A percentile compares a stretch with the other conserved stretches of the same genome.
These are phyloP conservation scores for Kazachstania taianensis DNA, from an alignment of 805 yeast genomes.

Conservation along the genomic window DNA sequence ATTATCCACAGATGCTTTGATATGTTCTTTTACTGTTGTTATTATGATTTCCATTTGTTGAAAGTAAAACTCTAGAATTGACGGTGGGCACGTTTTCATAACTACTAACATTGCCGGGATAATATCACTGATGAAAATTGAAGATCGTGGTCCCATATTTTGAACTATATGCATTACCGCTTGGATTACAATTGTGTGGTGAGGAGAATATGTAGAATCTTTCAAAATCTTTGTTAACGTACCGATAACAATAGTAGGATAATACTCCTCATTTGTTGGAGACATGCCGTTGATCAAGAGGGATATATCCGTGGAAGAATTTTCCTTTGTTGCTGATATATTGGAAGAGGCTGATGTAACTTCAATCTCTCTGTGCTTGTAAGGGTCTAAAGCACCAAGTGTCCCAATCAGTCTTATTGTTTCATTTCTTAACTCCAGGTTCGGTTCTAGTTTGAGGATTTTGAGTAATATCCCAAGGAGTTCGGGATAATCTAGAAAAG, in stretches of 20 bases:
- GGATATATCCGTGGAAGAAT: conserved; percentile 85
- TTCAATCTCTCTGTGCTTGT: conserved; percentile 86
- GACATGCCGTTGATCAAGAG: conserved; percentile 88
- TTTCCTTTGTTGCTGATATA: conserved; percentile 57
- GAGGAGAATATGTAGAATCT: conserved; percentile 75
- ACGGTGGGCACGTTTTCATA: conserved; percentile 70
- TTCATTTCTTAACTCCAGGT: conserved; percentile 69
- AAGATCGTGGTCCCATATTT: conserved; percentile 79
- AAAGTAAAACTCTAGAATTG: conserved; percentile 78
- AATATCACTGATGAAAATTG: conserved; percentile 77
- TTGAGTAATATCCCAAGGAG: conserved; percentile 70
- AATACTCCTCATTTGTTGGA: conserved; percentile 86
- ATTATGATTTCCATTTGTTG: conserved; percentile 77
- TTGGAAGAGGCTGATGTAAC: conserved; percentile 46
- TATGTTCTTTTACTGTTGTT: conserved; percentile 78
- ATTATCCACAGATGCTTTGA: conserved; percentile 68
- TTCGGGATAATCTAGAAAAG: conserved; percentile 84
- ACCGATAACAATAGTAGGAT: conserved; percentile 87
- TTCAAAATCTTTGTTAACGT: conserved; percentile 74
- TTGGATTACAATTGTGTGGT: conserved; percentile 88
- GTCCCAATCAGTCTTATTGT: conserved; percentile 86
- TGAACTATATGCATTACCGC: conserved; percentile 88
- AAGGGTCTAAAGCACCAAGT: conserved; percentile 94
- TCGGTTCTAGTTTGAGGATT: conserved; percentile 70
- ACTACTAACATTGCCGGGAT: conserved; percentile 81